Percentiles rank a stretch among this genome's conserved stretches.
Conservation (phyloP, 192 early-diverging fungal species). For the Bifiguratus adelaidae region DNA sequence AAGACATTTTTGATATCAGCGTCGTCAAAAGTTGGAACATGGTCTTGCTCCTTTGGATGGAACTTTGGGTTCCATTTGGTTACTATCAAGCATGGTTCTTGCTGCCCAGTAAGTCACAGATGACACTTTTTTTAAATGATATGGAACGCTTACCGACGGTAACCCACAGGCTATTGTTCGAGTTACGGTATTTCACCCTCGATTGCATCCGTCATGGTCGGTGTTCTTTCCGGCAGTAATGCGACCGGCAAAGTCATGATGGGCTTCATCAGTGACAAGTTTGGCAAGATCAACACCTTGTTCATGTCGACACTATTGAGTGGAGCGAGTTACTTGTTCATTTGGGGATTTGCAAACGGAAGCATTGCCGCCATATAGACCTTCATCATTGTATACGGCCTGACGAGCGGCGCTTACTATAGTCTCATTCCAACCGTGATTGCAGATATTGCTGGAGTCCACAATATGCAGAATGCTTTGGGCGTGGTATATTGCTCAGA, state of each 20-base stretch:
- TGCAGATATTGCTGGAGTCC: too few relatives aligned
- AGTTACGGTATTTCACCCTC: conserved; percentile 16
- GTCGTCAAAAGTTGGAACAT: too few relatives aligned
- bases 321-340: conserved; percentile 16
- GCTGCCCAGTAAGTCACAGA: conserved; percentile 10
- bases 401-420: conserved; percentile 15
- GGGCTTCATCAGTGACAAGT: conserved; percentile 20
- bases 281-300: conserved; percentile 26
- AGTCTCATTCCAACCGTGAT: conserved; percentile 18
- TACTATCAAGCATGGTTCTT: conserved; percentile 11
- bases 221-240: conserved; percentile 25
- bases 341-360: conserved; percentile 17
- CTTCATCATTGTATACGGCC: conserved; percentile 15
- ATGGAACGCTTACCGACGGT: conserved; percentile 7
- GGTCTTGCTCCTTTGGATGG: too few relatives aligned
- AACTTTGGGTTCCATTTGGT: conserved; percentile 10
- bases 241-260: conserved; percentile 15
- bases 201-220: conserved; percentile 21
- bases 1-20: too few relatives aligned
- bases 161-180: conserved; percentile 20
- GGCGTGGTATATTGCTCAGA: too few relatives aligned
- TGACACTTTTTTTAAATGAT: conserved; percentile 8
- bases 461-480: too few relatives aligned
- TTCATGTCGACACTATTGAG: conserved; percentile 21
- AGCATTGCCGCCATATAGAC: conserved; percentile 13